A percentile compares a stretch with the other conserved stretches of the same genome.
phyloP scores from a whole-genome alignment of 23 red algal species.

The Gracilaria domingensis region DNA sequence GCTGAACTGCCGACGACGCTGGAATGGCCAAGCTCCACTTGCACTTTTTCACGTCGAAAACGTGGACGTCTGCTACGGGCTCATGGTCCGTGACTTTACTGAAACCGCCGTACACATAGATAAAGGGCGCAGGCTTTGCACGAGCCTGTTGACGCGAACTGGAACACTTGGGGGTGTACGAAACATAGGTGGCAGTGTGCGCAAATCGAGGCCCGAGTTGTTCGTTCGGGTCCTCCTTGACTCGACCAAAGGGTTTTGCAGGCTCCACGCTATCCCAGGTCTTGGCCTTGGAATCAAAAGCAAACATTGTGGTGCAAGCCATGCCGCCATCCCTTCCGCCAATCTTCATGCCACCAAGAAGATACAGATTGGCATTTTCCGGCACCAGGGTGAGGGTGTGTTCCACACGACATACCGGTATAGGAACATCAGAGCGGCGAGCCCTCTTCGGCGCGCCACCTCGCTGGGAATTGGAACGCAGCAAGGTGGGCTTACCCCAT shows the following conservation, averaged over 20 bases:
- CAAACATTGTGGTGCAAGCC: constrained; percentile 54
- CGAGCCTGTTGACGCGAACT: constrained; percentile 42
- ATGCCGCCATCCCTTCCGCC: constrained; percentile 52
- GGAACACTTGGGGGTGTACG: not conserved
- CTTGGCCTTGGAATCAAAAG: constrained; percentile 30
- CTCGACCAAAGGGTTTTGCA: not conserved
- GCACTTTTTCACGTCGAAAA: constrained; percentile 55
- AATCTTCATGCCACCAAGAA: constrained; percentile 59
- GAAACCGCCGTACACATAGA: constrained; percentile 57
- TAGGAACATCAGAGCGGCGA: not conserved
- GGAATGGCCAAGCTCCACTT: constrained; percentile 28
- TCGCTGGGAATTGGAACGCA: constrained; percentile 22
- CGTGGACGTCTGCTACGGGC: constrained; percentile 28
- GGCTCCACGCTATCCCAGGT: constrained; percentile 42
- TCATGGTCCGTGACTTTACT: not conserved
- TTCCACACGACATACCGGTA: constrained; percentile 70
- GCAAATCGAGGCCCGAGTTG: constrained; percentile 61
- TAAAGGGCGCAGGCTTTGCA: constrained; percentile 22
- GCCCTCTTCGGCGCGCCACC: not conserved
- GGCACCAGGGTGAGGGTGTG: constrained; percentile 63
- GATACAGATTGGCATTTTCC: constrained; percentile 20
- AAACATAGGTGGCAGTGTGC: constrained; percentile 39
- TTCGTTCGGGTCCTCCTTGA: not conserved
- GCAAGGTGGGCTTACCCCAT: constrained; percentile 38
- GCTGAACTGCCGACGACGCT: not conserved